Base-by-base conservation (phyloP, 2,329 filamentous ascomycete genomes). In the Fusarium nelsonii region DNA sequence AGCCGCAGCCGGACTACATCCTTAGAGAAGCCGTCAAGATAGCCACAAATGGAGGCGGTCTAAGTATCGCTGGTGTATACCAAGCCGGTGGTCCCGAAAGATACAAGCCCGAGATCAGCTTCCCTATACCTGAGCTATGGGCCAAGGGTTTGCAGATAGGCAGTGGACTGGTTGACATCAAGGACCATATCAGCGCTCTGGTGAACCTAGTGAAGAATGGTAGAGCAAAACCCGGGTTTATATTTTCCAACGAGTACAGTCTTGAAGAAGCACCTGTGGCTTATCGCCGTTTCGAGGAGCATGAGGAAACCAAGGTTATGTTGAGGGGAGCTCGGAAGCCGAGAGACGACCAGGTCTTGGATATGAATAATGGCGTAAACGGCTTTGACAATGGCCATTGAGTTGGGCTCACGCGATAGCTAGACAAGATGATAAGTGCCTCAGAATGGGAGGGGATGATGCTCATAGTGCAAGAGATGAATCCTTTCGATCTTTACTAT, bases 181-280 rank as follows among this genome's bases (percentile, higher is more conserved):
- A 65, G 11, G 49, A 37, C 1, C 65, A 46, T 6, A 55, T 65
- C 8, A n/a, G 45, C 5, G 49, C 32, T 11, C 23, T 65, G 8
- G 49, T 54, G 0, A 62, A 55, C 2, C 40, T 66, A 0, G 55
- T 65, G 3, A 55, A 61, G 18, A 65, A 59, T 1, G 61, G 63
- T 3, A 34, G 37, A 15, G 62, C 55, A 2, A 55, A 62, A 0
- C 62, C 49, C 3, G 49, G 49, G 0, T 61, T 66, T 2, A 18
- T 66, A 1, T 66, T 66, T 6, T 61, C 48, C 6, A 61, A 60
- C 2, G 63, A 65, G 34, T 65, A 66, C 4, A 61, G n/a, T 6
- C 41, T 66, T 12, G 62, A 66, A 1, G 44, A 61, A 3, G 49
- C 49, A 4, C 44, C 49, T 5, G 10, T 51, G 0, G 55, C 61